A percentile compares a stretch with the other conserved stretches of the same genome.
phyloP scores from a whole-genome alignment of 768 basidiomycete species.

The Daedaleopsis sinensis region DNA sequence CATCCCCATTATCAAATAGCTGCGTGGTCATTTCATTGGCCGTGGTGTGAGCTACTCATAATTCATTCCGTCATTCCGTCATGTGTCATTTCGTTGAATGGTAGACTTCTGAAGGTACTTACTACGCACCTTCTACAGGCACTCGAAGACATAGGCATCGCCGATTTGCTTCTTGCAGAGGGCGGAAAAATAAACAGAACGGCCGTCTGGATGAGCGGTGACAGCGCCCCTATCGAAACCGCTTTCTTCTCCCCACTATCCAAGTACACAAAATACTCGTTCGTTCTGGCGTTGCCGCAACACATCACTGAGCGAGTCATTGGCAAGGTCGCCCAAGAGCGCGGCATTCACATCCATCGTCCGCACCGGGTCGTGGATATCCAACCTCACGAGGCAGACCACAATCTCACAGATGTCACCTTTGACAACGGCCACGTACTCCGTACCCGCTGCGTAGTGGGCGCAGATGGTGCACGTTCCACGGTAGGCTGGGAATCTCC shows the following conservation, averaged over 20 bases:
- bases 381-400: constrained; percentile 31
- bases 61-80: too few species aligned
- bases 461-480: constrained; percentile 54
- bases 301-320: constrained; percentile 46
- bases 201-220: constrained; percentile 32
- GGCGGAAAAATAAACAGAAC: constrained; percentile 37
- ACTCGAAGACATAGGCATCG: constrained; percentile 47
- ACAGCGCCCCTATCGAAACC: constrained; percentile 29
- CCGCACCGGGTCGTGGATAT: constrained; percentile 45
- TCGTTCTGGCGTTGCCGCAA: constrained; percentile 47
- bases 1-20: too few species aligned
- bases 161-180: constrained; percentile 39
- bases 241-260: constrained; percentile 39
- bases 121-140: constrained; percentile 34
- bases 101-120: too few species aligned
- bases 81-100: too few species aligned
- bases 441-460: constrained; percentile 49
- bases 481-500: constrained; percentile 34
- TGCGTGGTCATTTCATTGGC: too few species aligned
- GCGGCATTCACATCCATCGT: constrained; percentile 38
- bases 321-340: constrained; percentile 33
- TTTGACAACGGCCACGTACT: constrained; percentile 51
- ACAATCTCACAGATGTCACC: constrained; percentile 38
- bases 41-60: too few species aligned
- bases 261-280: constrained; percentile 47